Percentiles rank a stretch among this genome's conserved stretches.
Conservation (phyloP, 306 rosid genomes). For the Begonia loranthoides region DNA sequence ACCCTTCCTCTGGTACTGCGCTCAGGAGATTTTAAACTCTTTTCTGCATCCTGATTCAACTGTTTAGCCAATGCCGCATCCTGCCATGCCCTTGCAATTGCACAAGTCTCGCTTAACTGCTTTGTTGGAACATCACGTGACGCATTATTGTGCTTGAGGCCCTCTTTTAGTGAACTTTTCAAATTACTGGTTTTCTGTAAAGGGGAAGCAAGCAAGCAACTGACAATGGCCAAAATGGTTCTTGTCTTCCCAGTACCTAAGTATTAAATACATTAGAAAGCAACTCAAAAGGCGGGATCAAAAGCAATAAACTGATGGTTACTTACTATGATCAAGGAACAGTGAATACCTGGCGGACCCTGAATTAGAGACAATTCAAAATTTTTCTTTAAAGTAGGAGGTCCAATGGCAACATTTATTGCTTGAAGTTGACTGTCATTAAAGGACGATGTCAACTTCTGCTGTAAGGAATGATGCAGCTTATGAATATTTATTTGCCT, state of each 20-base stretch:
- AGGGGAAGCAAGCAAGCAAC: constrained; percentile 64
- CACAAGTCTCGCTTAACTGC: constrained; percentile 44
- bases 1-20: constrained; percentile 50
- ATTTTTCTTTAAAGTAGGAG: constrained; percentile 28
- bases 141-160: constrained; percentile 22
- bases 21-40: constrained; percentile 31
- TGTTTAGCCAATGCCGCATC: constrained; percentile 93
- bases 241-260: constrained; percentile 94
- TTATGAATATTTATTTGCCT: constrained; percentile 45
- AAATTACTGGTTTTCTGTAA: constrained; percentile 22
- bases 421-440: constrained; percentile 85
- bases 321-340: constrained; percentile 8
- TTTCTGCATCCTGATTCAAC: constrained; percentile 39
- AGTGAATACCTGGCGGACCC: constrained; percentile 91
- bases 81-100: constrained; percentile 94
- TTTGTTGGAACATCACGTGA: constrained; percentile 25
- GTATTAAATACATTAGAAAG: constrained; percentile 15
- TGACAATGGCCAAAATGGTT: constrained; percentile 88
- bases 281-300: constrained; percentile 13
- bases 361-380: constrained; percentile 76
- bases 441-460: constrained; percentile 53
- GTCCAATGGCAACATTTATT: constrained; percentile 47
- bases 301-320: constrained; percentile 5
- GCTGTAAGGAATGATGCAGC: constrained; percentile 69
- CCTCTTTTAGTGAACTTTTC: constrained; percentile 18